Evolutionary conservation across 1,284 basidiomycete species (phyloP).

Genomic region (Phenoliferia sp.): DNA sequence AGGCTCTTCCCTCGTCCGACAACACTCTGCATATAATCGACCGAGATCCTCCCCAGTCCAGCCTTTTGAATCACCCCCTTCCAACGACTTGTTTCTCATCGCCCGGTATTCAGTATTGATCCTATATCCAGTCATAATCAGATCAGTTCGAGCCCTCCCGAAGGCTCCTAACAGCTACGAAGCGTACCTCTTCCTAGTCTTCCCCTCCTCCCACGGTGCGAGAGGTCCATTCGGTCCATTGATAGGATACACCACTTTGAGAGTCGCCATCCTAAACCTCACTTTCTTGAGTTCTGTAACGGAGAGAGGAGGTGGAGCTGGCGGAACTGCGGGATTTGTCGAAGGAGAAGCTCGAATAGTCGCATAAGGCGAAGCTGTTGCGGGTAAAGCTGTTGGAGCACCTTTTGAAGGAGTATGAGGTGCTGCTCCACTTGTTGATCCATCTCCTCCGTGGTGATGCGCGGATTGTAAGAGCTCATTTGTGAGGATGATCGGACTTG

Average conservation of each 20-base stretch:
- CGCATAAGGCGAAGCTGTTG: slow-evolving; percentile 5
- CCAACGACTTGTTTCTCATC: slow-evolving; percentile 44
- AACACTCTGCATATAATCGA: slow-evolving; percentile 74
- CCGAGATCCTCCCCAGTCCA: slow-evolving; percentile 77
- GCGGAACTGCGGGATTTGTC: background rate
- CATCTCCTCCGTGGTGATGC: background rate
- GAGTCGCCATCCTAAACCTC: slow-evolving; percentile 37
- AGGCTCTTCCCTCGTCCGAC: slow-evolving; percentile 65
- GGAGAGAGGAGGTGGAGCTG: slow-evolving; percentile 20
- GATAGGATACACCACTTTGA: slow-evolving; percentile 40
- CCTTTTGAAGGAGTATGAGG: slow-evolving; percentile 5
- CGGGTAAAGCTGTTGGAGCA: background rate
- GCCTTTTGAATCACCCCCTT: slow-evolving; percentile 55
- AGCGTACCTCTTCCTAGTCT: slow-evolving; percentile 21
- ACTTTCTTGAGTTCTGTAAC: slow-evolving; percentile 35
- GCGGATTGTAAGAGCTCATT: background rate
- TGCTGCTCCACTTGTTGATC: background rate
- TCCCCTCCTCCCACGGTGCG: slow-evolving; percentile 30
- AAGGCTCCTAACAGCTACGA: background rate
- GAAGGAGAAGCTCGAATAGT: slow-evolving; percentile 1
- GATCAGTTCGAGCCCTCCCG: slow-evolving; percentile 63
- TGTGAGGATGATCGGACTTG: background rate
- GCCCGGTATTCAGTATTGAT: slow-evolving; percentile 55
- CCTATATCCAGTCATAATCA: slow-evolving; percentile 59
- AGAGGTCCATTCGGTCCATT: slow-evolving; percentile 30